These are phyloP conservation scores for Mitragyna speciosa DNA, from an alignment of 257 asterid genomes.

Conservation along the genomic window DNA sequence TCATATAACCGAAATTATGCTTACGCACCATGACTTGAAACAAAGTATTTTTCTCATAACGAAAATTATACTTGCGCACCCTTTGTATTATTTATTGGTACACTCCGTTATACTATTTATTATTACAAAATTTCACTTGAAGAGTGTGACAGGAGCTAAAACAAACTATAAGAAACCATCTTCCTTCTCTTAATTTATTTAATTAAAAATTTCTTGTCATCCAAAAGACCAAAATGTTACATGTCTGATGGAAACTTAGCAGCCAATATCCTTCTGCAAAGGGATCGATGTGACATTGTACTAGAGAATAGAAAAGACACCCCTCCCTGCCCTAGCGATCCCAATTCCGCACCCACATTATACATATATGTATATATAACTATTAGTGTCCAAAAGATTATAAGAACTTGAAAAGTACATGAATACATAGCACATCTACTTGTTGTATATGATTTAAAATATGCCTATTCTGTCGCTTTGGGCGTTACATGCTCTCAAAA, in stretches of 20 bases:
- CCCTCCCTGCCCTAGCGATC: background rate
- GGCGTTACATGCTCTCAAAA: constrained; percentile 16
- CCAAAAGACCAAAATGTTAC: background rate
- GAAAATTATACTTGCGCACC: too few species aligned
- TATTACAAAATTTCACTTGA: too few species aligned
- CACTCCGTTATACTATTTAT: too few species aligned
- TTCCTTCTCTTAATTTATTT: background rate
- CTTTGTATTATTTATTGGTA: too few species aligned
- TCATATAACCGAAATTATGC: too few species aligned
- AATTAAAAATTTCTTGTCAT: background rate
- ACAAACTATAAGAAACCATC: too few species aligned
- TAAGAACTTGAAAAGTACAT: background rate
- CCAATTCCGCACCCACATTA: background rate
- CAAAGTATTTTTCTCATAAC: too few species aligned
- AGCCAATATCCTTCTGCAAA: background rate
- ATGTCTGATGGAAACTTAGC: background rate
- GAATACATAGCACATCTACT: background rate
- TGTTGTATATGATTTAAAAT: background rate
- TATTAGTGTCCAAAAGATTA: background rate
- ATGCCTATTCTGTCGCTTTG: constrained; percentile 5
- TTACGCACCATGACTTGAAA: too few species aligned
- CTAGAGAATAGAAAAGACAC: background rate
- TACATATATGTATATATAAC: background rate
- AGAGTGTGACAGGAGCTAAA: too few species aligned
- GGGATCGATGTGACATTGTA: background rate